Evolutionary conservation across 2,329 filamentous ascomycete species (phyloP).

Genomic region (Paecilomyces sp.): DNA sequence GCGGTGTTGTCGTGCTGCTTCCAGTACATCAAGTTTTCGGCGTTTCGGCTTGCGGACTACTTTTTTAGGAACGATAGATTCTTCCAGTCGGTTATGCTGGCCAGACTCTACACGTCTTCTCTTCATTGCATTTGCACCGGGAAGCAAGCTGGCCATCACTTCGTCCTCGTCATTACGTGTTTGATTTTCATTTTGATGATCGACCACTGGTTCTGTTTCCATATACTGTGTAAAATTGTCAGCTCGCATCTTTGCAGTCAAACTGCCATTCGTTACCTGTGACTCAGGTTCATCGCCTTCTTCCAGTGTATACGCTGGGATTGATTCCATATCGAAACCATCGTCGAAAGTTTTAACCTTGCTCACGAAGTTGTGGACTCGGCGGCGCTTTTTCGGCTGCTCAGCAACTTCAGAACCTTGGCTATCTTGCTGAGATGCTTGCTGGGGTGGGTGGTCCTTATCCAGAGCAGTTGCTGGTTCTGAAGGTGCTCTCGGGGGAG

Average conservation of each 20-base stretch:
- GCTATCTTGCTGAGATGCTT: constrained; percentile 7
- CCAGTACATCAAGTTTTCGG: constrained; percentile 62
- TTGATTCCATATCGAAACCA: constrained; percentile 42
- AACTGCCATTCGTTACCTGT: constrained; percentile 5
- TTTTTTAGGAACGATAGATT: constrained; percentile 13
- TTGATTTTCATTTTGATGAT: constrained; percentile 17
- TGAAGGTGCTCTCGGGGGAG: constrained; percentile 20
- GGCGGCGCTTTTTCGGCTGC: constrained; percentile 14
- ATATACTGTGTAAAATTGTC: constrained; percentile 8
- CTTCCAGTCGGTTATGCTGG: constrained; percentile 34
- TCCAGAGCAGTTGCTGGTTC: constrained; percentile 7
- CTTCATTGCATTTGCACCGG: constrained; percentile 71
- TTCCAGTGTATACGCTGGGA: constrained; percentile 28
- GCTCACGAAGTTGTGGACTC: constrained; percentile 25
- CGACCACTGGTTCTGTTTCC: constrained; percentile 17
- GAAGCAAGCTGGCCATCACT: constrained; percentile 65
- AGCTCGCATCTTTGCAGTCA: neutral
- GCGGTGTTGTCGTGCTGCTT: constrained; percentile 50
- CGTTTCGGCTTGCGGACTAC: constrained; percentile 39
- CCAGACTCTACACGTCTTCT: constrained; percentile 61
- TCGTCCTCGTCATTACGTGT: constrained; percentile 40
- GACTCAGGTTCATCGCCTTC: constrained; percentile 12
- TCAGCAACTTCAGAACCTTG: constrained; percentile 11
- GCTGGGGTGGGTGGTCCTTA: neutral
- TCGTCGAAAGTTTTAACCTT: constrained; percentile 69